phyloP scores from a whole-genome alignment of 2,329 filamentous ascomycete genomes.

The Aspergillus fumigatus region DNA sequence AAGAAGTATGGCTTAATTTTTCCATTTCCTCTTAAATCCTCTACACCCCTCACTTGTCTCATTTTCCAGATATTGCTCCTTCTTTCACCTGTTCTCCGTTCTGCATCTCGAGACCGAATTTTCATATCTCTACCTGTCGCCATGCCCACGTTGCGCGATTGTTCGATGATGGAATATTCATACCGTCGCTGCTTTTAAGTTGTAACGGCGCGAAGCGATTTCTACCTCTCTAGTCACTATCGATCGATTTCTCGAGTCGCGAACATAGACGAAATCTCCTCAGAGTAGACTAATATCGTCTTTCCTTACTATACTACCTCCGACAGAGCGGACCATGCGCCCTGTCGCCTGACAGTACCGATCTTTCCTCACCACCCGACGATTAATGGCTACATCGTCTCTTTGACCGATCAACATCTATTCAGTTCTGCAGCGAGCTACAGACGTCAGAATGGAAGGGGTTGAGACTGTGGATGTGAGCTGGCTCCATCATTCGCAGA shows the following conservation, averaged over 20 bases:
- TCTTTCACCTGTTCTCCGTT: not conserved
- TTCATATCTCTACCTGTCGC: not conserved
- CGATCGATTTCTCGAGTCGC: not conserved
- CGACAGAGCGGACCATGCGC: not conserved
- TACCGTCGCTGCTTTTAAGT: slow-evolving; percentile 10
- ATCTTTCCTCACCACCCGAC: not conserved
- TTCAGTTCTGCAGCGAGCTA: not conserved
- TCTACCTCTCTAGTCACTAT: not conserved
- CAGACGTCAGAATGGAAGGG: slow-evolving; percentile 63
- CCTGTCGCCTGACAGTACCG: not conserved
- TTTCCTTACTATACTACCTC: not conserved
- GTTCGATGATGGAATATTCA: slow-evolving; percentile 14
- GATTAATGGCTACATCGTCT: not conserved
- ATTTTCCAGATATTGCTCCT: not conserved
- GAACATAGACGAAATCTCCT: not conserved
- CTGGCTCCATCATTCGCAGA: slow-evolving; percentile 81
- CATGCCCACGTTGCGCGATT: slow-evolving; percentile 16
- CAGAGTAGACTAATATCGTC: not conserved
- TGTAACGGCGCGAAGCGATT: not conserved
- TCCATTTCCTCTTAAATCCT: not conserved
- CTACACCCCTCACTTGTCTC: not conserved
- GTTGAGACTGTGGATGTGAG: slow-evolving; percentile 80
- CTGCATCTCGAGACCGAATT: not conserved
- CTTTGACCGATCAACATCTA: not conserved
- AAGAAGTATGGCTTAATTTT: not conserved